phyloP scores from a whole-genome alignment of 305 asterid species.

The Petunia hybrid region DNA sequence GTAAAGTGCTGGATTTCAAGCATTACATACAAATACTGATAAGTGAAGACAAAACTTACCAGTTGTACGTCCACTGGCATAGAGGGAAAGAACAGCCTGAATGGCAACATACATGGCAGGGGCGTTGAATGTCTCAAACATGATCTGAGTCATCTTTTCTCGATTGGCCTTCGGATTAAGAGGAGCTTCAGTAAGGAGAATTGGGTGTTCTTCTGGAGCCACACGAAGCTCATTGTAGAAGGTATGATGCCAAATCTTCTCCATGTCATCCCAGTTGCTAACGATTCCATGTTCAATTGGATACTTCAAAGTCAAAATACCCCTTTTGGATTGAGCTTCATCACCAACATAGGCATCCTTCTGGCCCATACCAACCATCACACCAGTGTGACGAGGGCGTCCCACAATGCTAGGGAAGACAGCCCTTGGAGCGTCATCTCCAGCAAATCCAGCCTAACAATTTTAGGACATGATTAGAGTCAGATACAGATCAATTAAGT shows the following conservation, averaged over 20 bases:
- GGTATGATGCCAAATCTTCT: slow-evolving; percentile 60
- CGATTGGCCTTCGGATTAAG: slow-evolving; percentile 59
- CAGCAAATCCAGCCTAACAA: slow-evolving; percentile 54
- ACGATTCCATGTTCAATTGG: slow-evolving; percentile 61
- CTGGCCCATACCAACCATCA: slow-evolving; percentile 64
- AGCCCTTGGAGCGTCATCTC: slow-evolving; percentile 59
- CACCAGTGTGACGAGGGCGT: slow-evolving; percentile 62
- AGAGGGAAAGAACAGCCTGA: slow-evolving; percentile 57
- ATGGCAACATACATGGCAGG: slow-evolving; percentile 66
- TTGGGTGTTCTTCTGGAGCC: slow-evolving; percentile 63
- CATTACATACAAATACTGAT: background rate
- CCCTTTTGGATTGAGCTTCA: slow-evolving; percentile 62
- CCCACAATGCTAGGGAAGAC: slow-evolving; percentile 58
- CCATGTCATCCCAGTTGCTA: slow-evolving; percentile 62
- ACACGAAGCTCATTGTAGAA: slow-evolving; percentile 59
- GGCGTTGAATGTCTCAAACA: slow-evolving; percentile 59
- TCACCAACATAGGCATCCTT: slow-evolving; percentile 62
- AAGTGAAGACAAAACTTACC: slow-evolving; percentile 42
- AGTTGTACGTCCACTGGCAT: slow-evolving; percentile 63
- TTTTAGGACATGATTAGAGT: slow-evolving; percentile 21
- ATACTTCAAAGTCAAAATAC: slow-evolving; percentile 55
- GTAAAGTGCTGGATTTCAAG: background rate
- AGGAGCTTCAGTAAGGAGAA: slow-evolving; percentile 59
- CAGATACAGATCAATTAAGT: slow-evolving; percentile 8
- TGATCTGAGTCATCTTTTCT: slow-evolving; percentile 60